Evolutionary conservation across 805 yeast genomes (phyloP), one percentile per base, ranked within the genome.

Genomic region (Ogataea nitratoaversa): DNA sequence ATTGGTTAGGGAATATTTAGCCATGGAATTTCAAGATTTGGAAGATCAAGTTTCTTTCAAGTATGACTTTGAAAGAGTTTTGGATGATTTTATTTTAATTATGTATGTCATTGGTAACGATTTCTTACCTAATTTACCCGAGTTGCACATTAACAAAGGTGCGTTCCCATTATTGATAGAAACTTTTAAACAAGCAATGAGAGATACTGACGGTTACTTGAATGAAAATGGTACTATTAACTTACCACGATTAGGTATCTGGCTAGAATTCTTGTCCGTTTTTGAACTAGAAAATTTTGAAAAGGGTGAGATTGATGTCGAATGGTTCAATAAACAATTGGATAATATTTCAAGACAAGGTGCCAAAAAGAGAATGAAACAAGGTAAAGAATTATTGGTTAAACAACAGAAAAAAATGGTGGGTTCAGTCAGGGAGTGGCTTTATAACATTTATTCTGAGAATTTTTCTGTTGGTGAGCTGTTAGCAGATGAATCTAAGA

Each of bases 101-200:
- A 78, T 88, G 82, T 90, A 87, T 57, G 95, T 93, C 46, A 87
- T 93, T 53, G 99, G 99, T 54, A 93, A 93, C 59, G 99, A 93
- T 73, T 93, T 93, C 79, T 74, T 93, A 57, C 99, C 99, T 19
- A 87, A 93, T 59, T 74, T 95, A 52, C 99, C 99, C 0, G 95
- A 90, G 62, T 71, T 93, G 52, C 90, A 87, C 60, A 74, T 93
- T 49, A 90, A 89, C 59, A 93, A 90, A 53, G 98, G 97, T 52
- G 99, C 98, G 0, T 85, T 93, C 68, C 96, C 98, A n/a, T 74
- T 89, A 23, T 71, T 93, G 54, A 71, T 93, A 51, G 87, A 82
- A 47, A 83, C 96, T 13, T 93, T 93, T 67, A 93, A 90, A 60
- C 80, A 79, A 54, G 79, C 90, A 20, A 69, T 93, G 57, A 72